Evolutionary conservation across 2,329 filamentous ascomycete genomes (phyloP).

Genomic region (Colletotrichum sp.): DNA sequence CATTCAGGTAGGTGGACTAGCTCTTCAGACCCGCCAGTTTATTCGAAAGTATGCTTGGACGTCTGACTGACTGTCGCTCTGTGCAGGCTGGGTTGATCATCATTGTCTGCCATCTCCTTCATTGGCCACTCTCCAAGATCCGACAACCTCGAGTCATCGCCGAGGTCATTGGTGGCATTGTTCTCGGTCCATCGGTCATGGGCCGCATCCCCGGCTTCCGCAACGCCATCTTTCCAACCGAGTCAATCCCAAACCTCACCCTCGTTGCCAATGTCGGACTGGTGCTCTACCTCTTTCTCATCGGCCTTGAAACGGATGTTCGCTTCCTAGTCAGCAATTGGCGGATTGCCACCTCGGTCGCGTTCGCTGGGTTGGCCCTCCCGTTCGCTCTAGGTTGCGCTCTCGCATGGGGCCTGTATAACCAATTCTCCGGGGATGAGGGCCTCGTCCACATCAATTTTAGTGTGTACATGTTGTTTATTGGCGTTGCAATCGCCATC

Average conservation of each 20-base stretch:
- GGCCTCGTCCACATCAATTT: conserved; percentile 50
- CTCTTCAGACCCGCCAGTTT: neutral
- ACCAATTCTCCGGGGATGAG: conserved; percentile 65
- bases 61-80: conserved; percentile 2
- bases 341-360: conserved; percentile 79
- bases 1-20: conserved; percentile 59
- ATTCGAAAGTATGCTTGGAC: neutral
- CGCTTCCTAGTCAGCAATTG: conserved; percentile 80
- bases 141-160: conserved; percentile 84
- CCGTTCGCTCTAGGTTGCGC: conserved; percentile 84
- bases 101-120: conserved; percentile 58
- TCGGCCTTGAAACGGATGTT: conserved; percentile 86
- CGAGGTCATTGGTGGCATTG: conserved; percentile 83
- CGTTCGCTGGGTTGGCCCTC: conserved; percentile 78
- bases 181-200: conserved; percentile 88
- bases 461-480: conserved; percentile 70
- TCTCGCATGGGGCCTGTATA: conserved; percentile 81
- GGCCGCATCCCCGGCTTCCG: conserved; percentile 83
- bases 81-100: conserved; percentile 47
- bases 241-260: conserved; percentile 76
- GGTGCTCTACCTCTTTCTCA: conserved; percentile 85
- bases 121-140: conserved; percentile 78
- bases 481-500: conserved; percentile 92
- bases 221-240: conserved; percentile 75
- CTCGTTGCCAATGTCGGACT: conserved; percentile 85